Evolutionary conservation across 345 rosid species (phyloP), one percentile per base, ranked within the genome.

Genomic region (Bruguiera gymnorhiza): DNA sequence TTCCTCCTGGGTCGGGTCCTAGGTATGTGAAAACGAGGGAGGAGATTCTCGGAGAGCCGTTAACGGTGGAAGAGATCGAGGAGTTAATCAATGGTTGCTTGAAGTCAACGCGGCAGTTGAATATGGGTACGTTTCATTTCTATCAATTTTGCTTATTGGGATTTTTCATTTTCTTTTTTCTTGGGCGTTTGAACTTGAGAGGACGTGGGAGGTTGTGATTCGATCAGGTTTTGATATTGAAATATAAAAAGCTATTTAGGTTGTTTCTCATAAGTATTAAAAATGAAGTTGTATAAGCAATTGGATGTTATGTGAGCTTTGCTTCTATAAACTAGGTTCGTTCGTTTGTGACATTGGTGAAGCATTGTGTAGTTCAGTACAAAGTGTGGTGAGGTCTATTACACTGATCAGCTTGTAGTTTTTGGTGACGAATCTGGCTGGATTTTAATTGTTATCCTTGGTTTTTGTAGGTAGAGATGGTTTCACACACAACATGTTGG

Each of bases 401-500:
- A 16, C 27, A 10, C 16, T 39, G 16, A 39, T 2, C 46, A 39
- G 46, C 46, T 39, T 39, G 16, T 2, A 39, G 46, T 55, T 21
- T 55, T 9, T n/a, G 29, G 34, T 6, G 52, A 70, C 2, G 34
- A 70, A 21, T 32, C 32, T 50, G 29, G 15, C 21, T 30, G 23
- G 27, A 10, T 54, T 31, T 34, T 34, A 34, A 34, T 34, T 34
- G 37, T 34, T 34, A 1, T 34, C 37, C 9, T 34, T 55, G 24
- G 57, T 50, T 77, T 27, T 59, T 75, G 72, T 78, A 94, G 98
- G 97, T 50, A 95, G 99, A 78, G 99, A 95, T 89, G 97, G 99
- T 18, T 84, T 95, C 68, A 89, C 96, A 1, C 99, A 91, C 82
- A 91, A 91, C 81, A 91, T 94, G 98, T 75, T 94, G 79, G 93